These are phyloP conservation scores for Marsdenia floribunda DNA, from an alignment of 257 asterid genomes.

Conservation along the genomic window DNA sequence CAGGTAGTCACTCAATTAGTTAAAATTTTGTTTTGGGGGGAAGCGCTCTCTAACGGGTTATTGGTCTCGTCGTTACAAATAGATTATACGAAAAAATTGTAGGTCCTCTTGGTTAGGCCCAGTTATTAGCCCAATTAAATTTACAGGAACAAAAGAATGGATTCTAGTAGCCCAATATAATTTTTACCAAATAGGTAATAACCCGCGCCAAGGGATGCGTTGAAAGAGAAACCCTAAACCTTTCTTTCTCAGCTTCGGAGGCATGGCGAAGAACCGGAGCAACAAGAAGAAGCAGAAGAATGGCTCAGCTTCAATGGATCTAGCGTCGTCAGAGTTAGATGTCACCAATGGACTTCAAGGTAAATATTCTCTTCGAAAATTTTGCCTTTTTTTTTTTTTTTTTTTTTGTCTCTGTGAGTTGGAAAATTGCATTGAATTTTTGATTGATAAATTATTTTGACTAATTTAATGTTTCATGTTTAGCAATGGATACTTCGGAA, in stretches of 20 bases:
- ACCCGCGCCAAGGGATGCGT: neutral
- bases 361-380: neutral
- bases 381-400: neutral
- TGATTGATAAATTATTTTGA: neutral
- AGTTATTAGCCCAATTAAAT: too few relatives aligned
- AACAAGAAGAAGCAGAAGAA: conserved; percentile 32
- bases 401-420: neutral
- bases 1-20: too few relatives aligned
- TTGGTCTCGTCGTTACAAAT: too few relatives aligned
- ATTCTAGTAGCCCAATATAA: too few relatives aligned
- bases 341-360: conserved; percentile 30
- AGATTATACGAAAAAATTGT: too few relatives aligned
- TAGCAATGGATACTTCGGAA: conserved; percentile 65
- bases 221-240: conserved; percentile 16
- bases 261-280: conserved; percentile 65
- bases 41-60: too few relatives aligned
- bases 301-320: conserved; percentile 36
- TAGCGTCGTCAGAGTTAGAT: conserved; percentile 13
- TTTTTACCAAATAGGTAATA: too few relatives aligned
- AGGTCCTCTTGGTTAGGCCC: too few relatives aligned
- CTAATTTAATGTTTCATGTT: neutral
- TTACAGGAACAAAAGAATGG: too few relatives aligned
- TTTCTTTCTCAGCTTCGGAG: neutral
- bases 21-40: too few relatives aligned
- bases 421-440: neutral